These are phyloP conservation scores for Suhomyces panamericanus DNA, from an alignment of 1,139 yeast genomes.

Conservation along the genomic window DNA sequence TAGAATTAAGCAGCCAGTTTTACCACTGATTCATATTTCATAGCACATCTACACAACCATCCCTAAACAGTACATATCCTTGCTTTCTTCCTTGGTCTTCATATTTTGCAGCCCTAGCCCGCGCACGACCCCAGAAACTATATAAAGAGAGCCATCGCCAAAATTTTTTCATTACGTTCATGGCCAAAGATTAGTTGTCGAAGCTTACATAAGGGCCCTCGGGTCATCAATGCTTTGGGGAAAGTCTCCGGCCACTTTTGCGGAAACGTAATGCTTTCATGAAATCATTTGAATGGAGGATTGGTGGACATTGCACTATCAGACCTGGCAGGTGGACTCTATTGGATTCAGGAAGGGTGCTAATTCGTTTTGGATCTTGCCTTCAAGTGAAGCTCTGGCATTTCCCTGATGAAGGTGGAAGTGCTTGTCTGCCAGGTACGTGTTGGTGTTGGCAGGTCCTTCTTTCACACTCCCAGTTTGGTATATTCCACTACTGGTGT, in stretches of 20 bases:
- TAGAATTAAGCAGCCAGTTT: too few species aligned
- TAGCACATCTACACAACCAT: too few species aligned
- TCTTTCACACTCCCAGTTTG: slow-evolving; percentile 15
- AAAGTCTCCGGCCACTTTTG: slow-evolving; percentile 87
- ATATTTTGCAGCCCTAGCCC: slow-evolving; percentile 14
- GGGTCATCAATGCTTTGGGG: slow-evolving; percentile 68
- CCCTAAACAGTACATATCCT: too few species aligned
- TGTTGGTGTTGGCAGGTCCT: not conserved
- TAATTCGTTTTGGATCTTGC: slow-evolving; percentile 19
- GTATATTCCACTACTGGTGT: slow-evolving; percentile 16
- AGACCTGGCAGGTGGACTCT: not conserved
- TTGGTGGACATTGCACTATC: not conserved
- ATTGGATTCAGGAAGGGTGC: slow-evolving; percentile 2
- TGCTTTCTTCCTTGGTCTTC: not conserved
- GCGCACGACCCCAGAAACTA: slow-evolving; percentile 13
- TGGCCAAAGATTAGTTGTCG: slow-evolving; percentile 82
- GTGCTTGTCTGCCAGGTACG: not conserved
- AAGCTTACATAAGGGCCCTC: slow-evolving; percentile 63
- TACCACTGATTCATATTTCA: too few species aligned
- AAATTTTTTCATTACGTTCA: slow-evolving; percentile 44
- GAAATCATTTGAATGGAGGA: slow-evolving; percentile 29
- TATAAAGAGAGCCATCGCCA: slow-evolving; percentile 1
- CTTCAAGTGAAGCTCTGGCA: slow-evolving; percentile 21
- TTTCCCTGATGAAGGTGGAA: slow-evolving; percentile 1
- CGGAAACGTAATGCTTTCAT: slow-evolving; percentile 59